A percentile compares a stretch with the other conserved stretches of the same genome.
Conservation (phyloP, 2,329 filamentous ascomycete species). For the Sclerotinia subarctica region DNA sequence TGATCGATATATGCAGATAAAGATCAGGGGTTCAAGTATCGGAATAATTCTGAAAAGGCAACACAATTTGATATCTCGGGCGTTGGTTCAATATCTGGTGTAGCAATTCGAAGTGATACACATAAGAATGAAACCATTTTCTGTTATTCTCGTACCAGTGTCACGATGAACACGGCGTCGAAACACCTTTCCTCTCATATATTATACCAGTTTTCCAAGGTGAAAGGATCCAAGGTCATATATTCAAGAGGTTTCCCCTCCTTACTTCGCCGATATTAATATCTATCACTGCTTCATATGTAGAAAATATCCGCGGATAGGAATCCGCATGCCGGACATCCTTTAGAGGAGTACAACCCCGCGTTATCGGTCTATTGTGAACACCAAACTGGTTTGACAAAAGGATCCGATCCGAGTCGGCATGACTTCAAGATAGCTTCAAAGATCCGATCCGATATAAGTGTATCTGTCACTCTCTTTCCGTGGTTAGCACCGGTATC, state of each 20-base stretch:
- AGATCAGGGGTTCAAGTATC: slow-evolving; percentile 5
- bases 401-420: background rate
- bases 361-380: background rate
- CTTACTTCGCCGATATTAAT: slow-evolving; percentile 3
- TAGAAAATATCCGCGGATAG: background rate
- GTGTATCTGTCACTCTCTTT: background rate
- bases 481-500: background rate
- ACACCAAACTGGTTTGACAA: background rate
- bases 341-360: background rate
- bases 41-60: background rate
- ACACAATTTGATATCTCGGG: background rate
- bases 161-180: slow-evolving; percentile 1
- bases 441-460: background rate
- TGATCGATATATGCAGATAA: slow-evolving; percentile 12
- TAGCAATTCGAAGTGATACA: background rate
- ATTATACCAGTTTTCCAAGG: background rate
- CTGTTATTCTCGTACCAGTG: slow-evolving; percentile 3
- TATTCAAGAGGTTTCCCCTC: background rate
- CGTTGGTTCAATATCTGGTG: background rate
- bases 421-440: background rate
- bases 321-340: no score
- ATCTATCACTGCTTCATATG: background rate
- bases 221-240: background rate
- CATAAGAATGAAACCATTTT: background rate
- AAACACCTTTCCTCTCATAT: background rate